Evolutionary conservation across 148 eudicot species (phyloP).

Genomic region (Agrostemma githago): DNA sequence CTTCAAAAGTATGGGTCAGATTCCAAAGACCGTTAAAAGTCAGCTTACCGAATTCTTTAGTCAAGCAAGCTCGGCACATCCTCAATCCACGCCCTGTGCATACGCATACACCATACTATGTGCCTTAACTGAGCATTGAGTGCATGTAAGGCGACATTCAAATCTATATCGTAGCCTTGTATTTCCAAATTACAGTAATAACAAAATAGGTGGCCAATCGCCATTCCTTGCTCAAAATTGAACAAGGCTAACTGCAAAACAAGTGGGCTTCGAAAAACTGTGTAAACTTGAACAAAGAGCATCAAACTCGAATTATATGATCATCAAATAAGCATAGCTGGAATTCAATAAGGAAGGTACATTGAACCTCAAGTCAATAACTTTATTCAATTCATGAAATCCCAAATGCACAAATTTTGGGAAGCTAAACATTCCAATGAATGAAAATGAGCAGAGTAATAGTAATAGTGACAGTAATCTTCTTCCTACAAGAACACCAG

Average conservation of each 20-base stretch:
- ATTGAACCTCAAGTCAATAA: background rate
- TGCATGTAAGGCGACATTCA: too few species aligned
- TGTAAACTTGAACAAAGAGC: background rate
- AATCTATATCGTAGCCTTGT: too few species aligned
- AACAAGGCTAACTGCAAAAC: background rate
- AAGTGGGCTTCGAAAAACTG: background rate
- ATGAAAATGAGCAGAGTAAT: conserved; percentile 16
- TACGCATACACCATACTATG: too few species aligned
- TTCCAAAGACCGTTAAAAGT: too few species aligned
- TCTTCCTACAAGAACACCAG: conserved; percentile 17
- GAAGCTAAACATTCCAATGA: conserved; percentile 13
- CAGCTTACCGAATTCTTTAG: too few species aligned
- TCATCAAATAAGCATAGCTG: background rate
- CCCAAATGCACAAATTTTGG: background rate
- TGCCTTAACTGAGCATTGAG: too few species aligned
- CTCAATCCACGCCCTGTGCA: too few species aligned
- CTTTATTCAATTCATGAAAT: conserved; percentile 13
- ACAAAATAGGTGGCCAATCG: too few species aligned
- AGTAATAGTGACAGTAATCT: background rate
- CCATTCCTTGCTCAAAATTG: too few species aligned
- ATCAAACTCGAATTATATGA: background rate
- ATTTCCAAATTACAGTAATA: too few species aligned
- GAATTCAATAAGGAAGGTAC: background rate
- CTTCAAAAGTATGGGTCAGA: background rate
- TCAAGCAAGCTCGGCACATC: too few species aligned